Evolutionary conservation across 371 early-diverging fungal species (phyloP).

Genomic region (Apophysomyces elegans): DNA sequence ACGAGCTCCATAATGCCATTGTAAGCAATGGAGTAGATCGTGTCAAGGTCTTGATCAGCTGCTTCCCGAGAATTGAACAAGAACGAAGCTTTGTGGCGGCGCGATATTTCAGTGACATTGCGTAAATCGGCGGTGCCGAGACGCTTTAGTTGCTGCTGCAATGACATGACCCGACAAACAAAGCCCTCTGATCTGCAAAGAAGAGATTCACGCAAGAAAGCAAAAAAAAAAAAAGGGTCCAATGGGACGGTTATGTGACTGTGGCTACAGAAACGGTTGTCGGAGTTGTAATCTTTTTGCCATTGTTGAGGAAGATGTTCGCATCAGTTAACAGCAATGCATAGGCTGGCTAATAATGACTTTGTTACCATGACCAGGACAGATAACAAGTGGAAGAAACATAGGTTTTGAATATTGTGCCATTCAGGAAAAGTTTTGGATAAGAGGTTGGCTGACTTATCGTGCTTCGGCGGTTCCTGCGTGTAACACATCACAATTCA

Average conservation of each 20-base stretch:
- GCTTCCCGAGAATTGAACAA: slow-evolving; percentile 85
- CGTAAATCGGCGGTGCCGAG: slow-evolving; percentile 69
- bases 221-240: slow-evolving; percentile 11
- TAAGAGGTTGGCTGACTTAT: no score
- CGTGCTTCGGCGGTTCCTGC: no score
- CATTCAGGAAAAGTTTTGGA: no score
- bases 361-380: no score
- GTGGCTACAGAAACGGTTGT: neutral
- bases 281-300: no score
- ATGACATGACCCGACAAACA: slow-evolving; percentile 32
- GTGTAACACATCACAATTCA: no score
- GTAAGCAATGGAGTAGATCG: slow-evolving; percentile 82
- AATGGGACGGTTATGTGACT: neutral
- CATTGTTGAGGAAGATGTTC: no score
- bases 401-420: no score
- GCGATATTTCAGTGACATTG: slow-evolving; percentile 48
- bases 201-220: neutral
- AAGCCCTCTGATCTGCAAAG: neutral
- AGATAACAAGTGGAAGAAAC: no score
- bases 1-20: slow-evolving; percentile 82
- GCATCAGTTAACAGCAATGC: no score
- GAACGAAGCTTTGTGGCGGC: slow-evolving; percentile 73
- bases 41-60: slow-evolving; percentile 87
- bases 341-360: no score
- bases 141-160: slow-evolving; percentile 73